Evolutionary conservation across 1,139 yeast species (phyloP).

Genomic region (Geotrichum klebahnii): DNA sequence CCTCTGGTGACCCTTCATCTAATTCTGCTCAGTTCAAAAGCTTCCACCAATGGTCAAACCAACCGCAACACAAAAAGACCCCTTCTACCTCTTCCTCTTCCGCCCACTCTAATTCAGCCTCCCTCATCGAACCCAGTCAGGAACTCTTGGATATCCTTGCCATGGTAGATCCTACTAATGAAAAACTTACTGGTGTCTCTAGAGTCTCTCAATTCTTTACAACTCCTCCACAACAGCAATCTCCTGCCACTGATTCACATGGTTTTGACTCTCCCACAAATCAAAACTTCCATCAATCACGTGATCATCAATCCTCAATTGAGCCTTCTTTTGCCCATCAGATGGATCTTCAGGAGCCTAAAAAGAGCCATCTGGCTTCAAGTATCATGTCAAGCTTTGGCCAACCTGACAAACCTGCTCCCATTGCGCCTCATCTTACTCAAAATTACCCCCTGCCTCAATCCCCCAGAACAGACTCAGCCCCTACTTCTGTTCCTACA

Average conservation of each 20-base stretch:
- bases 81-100: slow-evolving; percentile 7
- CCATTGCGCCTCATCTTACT: too few species aligned
- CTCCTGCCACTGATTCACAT: neutral
- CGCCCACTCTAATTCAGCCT: neutral
- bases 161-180: slow-evolving; percentile 22
- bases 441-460: too few species aligned
- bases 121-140: slow-evolving; percentile 7
- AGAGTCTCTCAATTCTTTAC: slow-evolving; percentile 20
- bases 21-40: neutral
- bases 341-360: slow-evolving; percentile 13
- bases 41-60: neutral
- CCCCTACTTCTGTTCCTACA: neutral
- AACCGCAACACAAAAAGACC: neutral
- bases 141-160: slow-evolving; percentile 22
- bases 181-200: slow-evolving; percentile 19
- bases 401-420: slow-evolving; percentile 6
- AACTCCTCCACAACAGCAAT: neutral
- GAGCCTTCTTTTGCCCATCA: neutral
- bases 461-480: neutral
- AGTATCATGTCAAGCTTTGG: slow-evolving; percentile 22
- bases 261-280: neutral
- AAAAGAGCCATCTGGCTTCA: slow-evolving; percentile 20
- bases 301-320: neutral
- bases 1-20: neutral
- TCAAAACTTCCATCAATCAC: neutral